Base-by-base conservation (phyloP, 2,329 filamentous ascomycete species). In the Cercospora zeina region DNA sequence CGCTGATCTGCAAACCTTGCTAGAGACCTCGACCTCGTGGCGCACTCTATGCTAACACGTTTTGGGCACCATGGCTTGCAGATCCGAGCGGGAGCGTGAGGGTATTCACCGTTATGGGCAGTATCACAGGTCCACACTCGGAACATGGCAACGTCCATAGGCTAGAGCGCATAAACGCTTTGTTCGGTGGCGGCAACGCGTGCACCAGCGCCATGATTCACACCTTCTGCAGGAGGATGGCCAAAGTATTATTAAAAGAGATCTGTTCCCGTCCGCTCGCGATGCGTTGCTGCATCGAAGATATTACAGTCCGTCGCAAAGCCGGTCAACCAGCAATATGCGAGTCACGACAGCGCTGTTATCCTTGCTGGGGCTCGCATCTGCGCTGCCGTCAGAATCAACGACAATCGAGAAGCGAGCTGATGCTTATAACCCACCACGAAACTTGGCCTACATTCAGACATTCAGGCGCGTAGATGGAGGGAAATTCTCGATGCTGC, bases 401-500 rank as follows among this genome's bases (percentile, higher is more conserved):
- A 16, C 58, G 24, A 16, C 53, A 13, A n/a, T 60, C 13, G 47
- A 54, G 34, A 49, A 61, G 19, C 37, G 61, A 53, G 64, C 59
- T 54, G 63, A 65, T 60, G 61, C 61, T 30, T 62, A 62, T 60
- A 62, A 60, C 55, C 61, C 63, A 14, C 65, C 65, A 7, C 61
- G 65, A 33, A 62, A 63, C n/a, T 62, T 70, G 14, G 64, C 63
- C 14, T 73, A 72, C 49, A 62, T 72, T 13, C 71, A 73, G 55
- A 71, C 69, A 3, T 71, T 71, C 59, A 62, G 65, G 53, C 61
- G 63, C n/a, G 55, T 59, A 30, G 61, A 67, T 47, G 65, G 67
- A 37, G 63, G 65, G 7, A 67, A 64, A 11, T 62, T 72, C 34
- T 72, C 71, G 6, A 61, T 73, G 5, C 62, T 71, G 2, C 71